A percentile compares a stretch with the other conserved stretches of the same genome.
phyloP scores from a whole-genome alignment of 1,284 basidiomycete species.

The Ustilago crameri region DNA sequence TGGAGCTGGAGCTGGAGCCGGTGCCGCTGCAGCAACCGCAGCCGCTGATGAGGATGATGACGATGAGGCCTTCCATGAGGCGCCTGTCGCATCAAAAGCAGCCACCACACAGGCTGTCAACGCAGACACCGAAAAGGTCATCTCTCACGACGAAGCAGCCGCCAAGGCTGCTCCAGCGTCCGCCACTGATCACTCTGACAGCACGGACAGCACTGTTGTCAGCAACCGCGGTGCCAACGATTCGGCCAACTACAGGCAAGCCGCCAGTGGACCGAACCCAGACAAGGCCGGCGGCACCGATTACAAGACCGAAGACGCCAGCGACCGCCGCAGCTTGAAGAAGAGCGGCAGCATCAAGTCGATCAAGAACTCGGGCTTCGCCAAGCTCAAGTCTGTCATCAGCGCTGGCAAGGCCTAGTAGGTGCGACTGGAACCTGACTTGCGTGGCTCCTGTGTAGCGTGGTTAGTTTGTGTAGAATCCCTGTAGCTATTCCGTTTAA shows the following conservation, averaged over 20 bases:
- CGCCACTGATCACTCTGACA: slow-evolving; percentile 5
- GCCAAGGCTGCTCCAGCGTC: slow-evolving; percentile 13
- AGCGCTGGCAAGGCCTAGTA: slow-evolving; percentile 28
- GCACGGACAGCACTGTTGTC: slow-evolving; percentile 5
- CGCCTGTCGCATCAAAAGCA: slow-evolving; percentile 35
- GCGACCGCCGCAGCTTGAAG: slow-evolving; percentile 19
- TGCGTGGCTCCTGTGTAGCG: neutral
- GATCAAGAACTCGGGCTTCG: slow-evolving; percentile 33
- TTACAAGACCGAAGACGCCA: slow-evolving; percentile 30
- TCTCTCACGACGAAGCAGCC: slow-evolving; percentile 45
- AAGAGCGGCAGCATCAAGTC: slow-evolving; percentile 38
- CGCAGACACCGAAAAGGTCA: slow-evolving; percentile 44
- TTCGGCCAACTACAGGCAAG: slow-evolving; percentile 10
- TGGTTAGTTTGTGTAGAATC: neutral
- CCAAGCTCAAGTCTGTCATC: slow-evolving; percentile 47
- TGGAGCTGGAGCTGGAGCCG: slow-evolving; percentile 26
- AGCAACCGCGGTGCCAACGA: slow-evolving; percentile 20
- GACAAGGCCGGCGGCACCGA: slow-evolving; percentile 27
- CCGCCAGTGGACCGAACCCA: slow-evolving; percentile 3
- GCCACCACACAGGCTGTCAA: slow-evolving; percentile 29
- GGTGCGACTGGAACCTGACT: no score
- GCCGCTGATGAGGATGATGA: slow-evolving; percentile 20
- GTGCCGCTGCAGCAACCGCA: slow-evolving; percentile 24
- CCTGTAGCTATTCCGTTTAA: neutral
- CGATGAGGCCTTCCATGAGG: slow-evolving; percentile 44